Base-by-base conservation (phyloP, 2,329 filamentous ascomycete species). In the Saccharata proteae region DNA sequence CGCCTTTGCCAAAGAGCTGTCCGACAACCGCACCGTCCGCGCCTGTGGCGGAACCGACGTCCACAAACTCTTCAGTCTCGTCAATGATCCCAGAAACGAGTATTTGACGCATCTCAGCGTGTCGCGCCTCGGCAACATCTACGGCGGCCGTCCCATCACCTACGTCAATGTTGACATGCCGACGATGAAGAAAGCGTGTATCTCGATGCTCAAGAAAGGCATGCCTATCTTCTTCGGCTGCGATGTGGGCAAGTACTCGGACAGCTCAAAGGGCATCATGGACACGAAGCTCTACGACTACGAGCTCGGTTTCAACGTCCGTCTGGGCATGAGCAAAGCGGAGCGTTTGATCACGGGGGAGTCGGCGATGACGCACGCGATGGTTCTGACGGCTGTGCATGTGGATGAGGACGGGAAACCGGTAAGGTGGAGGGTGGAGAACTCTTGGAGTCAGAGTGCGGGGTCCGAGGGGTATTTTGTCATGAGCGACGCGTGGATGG, bases 381-480 rank as follows among this genome's bases (percentile, higher is more conserved):
- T 93, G 85, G 82, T 92, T 0, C 57, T 93, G 39, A 93, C 83
- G 3, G 85, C 74, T 1, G 85, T 93, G 26, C 84, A 93, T 48
- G 53, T 92, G 3, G 77, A 68, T 16, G 58, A 71, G 37, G 29
- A 26, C 15, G 75, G 72, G 1, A 69, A 73, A 54, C 66, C 74
- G 2, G 70, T 84, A 1, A 63, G 84, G 26, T 93, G 85, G 85
- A 65, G 83, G 32, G 82, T 93, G 5, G 79, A 93, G 66, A 93
- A 93, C 51, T 80, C 73, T 34, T 93, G 84, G 84, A 81, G 80
- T 9, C 65, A 72, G 23, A 59, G 48, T 0, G 69, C 68, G 0
- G 85, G 85, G 1, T 71, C 76, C 9, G 74, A 84, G 43, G 85
- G 85, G 0, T 93, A 82, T 69, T 90, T 90, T 49, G 80, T 93